These are phyloP conservation scores for Plasmodium gallinaceum DNA, from an alignment of 169 alveolate species.

Conservation along the genomic window DNA sequence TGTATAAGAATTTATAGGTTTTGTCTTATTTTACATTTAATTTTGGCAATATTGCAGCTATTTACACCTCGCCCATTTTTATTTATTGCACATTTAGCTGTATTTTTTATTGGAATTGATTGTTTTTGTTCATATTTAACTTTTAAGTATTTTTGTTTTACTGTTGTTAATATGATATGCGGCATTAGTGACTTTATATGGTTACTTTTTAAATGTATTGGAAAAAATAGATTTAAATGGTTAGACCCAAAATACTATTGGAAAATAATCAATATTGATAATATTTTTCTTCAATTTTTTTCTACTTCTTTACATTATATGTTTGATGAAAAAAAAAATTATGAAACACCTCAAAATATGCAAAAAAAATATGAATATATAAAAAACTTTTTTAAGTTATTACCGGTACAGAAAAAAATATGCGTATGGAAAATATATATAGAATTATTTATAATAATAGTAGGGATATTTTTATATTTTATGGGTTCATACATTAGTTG, in stretches of 20 bases:
- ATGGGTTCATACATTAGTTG: slow-evolving; percentile 70
- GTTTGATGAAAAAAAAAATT: slow-evolving; percentile 51
- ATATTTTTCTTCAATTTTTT: slow-evolving; percentile 62
- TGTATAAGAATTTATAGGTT: slow-evolving; percentile 54
- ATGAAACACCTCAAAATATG: slow-evolving; percentile 58
- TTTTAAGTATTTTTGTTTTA: slow-evolving; percentile 62
- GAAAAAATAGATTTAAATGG: slow-evolving; percentile 67
- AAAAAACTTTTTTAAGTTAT: slow-evolving; percentile 65
- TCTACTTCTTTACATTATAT: slow-evolving; percentile 69
- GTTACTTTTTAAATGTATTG: slow-evolving; percentile 75
- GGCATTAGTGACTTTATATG: slow-evolving; percentile 73
- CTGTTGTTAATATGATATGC: slow-evolving; percentile 74
- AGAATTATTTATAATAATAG: slow-evolving; percentile 45
- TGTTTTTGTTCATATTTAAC: slow-evolving; percentile 60
- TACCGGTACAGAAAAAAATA: slow-evolving; percentile 70
- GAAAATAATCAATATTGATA: slow-evolving; percentile 65
- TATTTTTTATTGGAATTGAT: slow-evolving; percentile 41
- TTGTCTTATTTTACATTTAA: slow-evolving; percentile 53
- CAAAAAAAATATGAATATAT: slow-evolving; percentile 62
- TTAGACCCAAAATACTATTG: slow-evolving; percentile 64
- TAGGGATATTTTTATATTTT: slow-evolving; percentile 60
- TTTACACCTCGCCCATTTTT: slow-evolving; percentile 75
- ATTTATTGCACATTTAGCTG: slow-evolving; percentile 58
- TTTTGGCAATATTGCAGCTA: slow-evolving; percentile 50
- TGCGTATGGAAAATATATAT: slow-evolving; percentile 69